Conservation (phyloP, 2,329 filamentous ascomycete genomes). For the Fusarium avenaceum region DNA sequence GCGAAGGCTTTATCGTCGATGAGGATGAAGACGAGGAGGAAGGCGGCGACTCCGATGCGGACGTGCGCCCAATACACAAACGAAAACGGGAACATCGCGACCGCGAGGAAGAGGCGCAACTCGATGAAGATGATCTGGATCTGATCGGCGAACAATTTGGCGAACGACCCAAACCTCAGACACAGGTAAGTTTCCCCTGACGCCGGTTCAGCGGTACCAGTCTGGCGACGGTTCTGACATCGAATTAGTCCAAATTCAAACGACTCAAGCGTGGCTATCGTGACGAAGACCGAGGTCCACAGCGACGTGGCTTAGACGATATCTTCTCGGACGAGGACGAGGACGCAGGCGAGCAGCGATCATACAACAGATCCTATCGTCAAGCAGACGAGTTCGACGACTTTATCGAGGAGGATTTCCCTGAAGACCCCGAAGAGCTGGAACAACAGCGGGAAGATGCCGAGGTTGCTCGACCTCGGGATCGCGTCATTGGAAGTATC, state of each 20-base stretch:
- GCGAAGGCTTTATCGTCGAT: slow-evolving; percentile 95
- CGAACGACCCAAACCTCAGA: slow-evolving; percentile 70
- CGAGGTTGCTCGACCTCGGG: slow-evolving; percentile 86
- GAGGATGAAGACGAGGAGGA: slow-evolving; percentile 87
- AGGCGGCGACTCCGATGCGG: slow-evolving; percentile 68
- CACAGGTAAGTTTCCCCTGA: slow-evolving; percentile 73
- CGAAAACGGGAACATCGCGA: slow-evolving; percentile 83
- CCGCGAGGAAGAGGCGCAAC: slow-evolving; percentile 85
- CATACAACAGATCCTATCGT: slow-evolving; percentile 68
- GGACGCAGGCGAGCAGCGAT: slow-evolving; percentile 69
- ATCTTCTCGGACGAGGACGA: slow-evolving; percentile 98
- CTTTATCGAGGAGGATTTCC: slow-evolving; percentile 97
- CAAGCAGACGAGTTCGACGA: slow-evolving; percentile 87
- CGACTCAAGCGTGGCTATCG: slow-evolving; percentile 92
- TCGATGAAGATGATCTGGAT: slow-evolving; percentile 97
- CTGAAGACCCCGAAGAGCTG: slow-evolving; percentile 84
- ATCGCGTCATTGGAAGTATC: slow-evolving; percentile 76
- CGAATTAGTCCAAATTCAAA: slow-evolving; percentile 86
- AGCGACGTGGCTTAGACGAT: slow-evolving; percentile 82
- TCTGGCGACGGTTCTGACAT: slow-evolving; percentile 8
- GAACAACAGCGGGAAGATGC: slow-evolving; percentile 84
- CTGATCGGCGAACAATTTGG: slow-evolving; percentile 88
- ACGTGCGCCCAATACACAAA: slow-evolving; percentile 69
- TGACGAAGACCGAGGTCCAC: slow-evolving; percentile 73
- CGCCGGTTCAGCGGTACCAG: background rate